phyloP scores from a whole-genome alignment of 768 basidiomycete species.

The Hirschioporus abietinus region DNA sequence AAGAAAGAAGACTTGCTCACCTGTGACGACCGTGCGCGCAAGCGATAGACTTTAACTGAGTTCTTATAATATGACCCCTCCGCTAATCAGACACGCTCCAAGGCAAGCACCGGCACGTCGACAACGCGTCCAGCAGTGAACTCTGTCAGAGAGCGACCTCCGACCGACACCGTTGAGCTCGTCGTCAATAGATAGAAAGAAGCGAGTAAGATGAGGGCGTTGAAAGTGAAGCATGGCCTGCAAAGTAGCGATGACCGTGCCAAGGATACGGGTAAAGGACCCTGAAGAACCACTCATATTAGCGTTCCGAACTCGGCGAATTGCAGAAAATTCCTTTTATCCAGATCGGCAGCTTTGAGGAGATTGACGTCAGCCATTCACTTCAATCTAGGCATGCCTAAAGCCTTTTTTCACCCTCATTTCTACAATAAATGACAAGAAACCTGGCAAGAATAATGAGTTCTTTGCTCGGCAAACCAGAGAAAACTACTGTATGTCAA shows the following conservation, averaged over 20 bases:
- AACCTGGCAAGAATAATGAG: not conserved
- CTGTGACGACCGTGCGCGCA: not conserved
- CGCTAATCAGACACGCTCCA: not conserved
- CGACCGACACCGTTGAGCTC: not conserved
- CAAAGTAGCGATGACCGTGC: not conserved
- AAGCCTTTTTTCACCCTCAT: too few relatives aligned
- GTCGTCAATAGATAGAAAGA: slow-evolving; percentile 1
- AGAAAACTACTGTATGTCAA: too few relatives aligned
- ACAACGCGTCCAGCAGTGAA: not conserved
- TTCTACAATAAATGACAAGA: not conserved
- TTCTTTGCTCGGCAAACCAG: not conserved
- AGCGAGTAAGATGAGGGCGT: not conserved
- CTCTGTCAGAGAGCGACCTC: not conserved
- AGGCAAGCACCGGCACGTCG: not conserved
- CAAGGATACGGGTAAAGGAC: not conserved
- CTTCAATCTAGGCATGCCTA: too few relatives aligned
- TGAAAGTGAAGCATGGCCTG: not conserved
- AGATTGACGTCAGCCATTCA: too few relatives aligned
- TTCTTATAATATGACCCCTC: not conserved
- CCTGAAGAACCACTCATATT: not conserved
- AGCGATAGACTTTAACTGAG: not conserved
- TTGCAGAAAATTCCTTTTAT: not conserved
- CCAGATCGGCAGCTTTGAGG: too few relatives aligned
- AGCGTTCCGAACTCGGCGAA: not conserved
- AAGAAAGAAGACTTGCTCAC: not conserved